Base-by-base conservation (phyloP, 179 eudicot species). In the Pouteria campechiana region DNA sequence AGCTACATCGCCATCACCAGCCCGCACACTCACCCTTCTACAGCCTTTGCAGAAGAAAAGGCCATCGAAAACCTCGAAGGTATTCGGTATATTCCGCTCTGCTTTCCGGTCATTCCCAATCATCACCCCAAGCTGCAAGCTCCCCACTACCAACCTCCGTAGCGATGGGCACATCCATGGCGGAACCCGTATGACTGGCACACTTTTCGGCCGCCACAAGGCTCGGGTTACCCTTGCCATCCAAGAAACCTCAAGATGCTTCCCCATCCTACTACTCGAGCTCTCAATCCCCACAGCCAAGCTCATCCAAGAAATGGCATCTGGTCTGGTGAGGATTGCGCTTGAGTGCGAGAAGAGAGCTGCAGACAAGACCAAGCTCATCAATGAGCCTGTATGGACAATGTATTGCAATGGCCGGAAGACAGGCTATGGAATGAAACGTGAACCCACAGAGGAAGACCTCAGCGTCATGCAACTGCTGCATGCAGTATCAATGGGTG, bases 361-460 rank as follows among this genome's bases (percentile, higher is more conserved):
- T 0, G 49, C 42, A 0, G 76, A 72, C 23, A 73, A 69, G 55
- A 56, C 73, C 3, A 83, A 83, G 64, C 56, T 87, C 6, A 62
- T 79, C 6, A 83, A 87, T 3, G 93, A 87, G 44, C 96, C 96
- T 16, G 74, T 87, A 33, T 87, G 96, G 96, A 87, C 77, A 0
- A 74, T 87, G 90, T 87, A 76, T 29, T 71, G 84, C 11, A 87
- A 87, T 25, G 96, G 96, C 1, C 46, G 63, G 22, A 87, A 87
- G 41, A 67, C 60, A 0, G 96, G 96, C 1, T 87, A 87, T 18
- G 96, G 79, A 0, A 81, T 87, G 18, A 77, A 70, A 46, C 70
- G 96, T 44, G 96, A 74, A 20, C 70, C 94, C 1, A 83, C 89
- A 0, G 78, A 87, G 2, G 96, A 79, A 12, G 96, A 87, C 33